phyloP scores from a whole-genome alignment of 1,139 yeast species.

The Diutina pseudorugosa region DNA sequence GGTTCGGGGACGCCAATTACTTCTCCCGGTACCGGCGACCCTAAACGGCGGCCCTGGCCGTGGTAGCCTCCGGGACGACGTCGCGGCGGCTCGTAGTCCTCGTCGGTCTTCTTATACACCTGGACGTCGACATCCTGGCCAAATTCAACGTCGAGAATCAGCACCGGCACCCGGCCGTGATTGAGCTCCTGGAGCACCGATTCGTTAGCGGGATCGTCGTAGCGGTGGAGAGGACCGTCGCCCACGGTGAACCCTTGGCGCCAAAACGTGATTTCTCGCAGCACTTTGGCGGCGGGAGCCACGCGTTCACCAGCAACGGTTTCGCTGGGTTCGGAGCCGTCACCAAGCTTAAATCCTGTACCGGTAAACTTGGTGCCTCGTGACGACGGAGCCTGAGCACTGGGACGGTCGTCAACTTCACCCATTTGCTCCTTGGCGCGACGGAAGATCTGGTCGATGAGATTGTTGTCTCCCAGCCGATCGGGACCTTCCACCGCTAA shows the following conservation, averaged over 20 bases:
- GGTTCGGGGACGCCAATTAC: constrained; percentile 6
- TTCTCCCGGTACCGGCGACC: constrained; percentile 81
- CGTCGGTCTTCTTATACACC: constrained; percentile 71
- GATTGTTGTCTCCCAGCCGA: constrained; percentile 14
- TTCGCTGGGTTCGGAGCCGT: constrained; percentile 37
- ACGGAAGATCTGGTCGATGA: constrained; percentile 32
- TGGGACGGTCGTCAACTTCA: constrained; percentile 32
- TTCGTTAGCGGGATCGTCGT: constrained; percentile 83
- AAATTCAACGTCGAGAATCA: constrained; percentile 66
- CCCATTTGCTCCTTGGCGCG: constrained; percentile 32
- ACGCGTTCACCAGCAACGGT: constrained; percentile 13
- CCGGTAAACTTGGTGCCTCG: constrained; percentile 37
- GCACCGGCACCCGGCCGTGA: constrained; percentile 88
- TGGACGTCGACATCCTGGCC: constrained; percentile 96
- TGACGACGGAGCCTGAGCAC: constrained; percentile 13
- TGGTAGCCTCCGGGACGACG: constrained; percentile 55
- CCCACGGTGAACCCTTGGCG: constrained; percentile 92
- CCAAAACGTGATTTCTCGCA: constrained; percentile 85
- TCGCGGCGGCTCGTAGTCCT: constrained; percentile 69
- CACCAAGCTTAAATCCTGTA: constrained; percentile 73
- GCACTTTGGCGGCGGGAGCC: constrained; percentile 35
- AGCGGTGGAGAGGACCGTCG: constrained; percentile 73
- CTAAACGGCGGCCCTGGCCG: constrained; percentile 83
- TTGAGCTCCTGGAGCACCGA: constrained; percentile 68
- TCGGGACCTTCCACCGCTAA: constrained; percentile 90